Percentiles rank a stretch among this genome's conserved stretches.
phyloP scores from a whole-genome alignment of 192 early-diverging fungal species.

The Coemansia nantahalensis region DNA sequence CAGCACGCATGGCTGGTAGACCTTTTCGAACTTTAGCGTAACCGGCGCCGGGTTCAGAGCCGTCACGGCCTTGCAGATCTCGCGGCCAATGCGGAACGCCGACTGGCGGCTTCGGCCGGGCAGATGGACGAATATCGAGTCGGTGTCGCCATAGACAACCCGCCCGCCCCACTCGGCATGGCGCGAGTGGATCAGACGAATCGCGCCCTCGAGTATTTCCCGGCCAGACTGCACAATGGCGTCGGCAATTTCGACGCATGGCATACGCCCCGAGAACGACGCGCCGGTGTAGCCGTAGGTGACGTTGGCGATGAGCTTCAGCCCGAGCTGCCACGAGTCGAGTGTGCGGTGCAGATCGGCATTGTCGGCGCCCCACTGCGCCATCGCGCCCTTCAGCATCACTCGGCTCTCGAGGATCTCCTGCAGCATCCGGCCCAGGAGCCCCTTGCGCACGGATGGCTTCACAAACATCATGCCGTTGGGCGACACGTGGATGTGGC shows the following conservation, averaged over 20 bases:
- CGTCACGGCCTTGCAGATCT: conserved; percentile 78
- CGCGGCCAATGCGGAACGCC: conserved; percentile 80
- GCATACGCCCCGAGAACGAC: conserved; percentile 87
- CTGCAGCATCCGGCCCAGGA: conserved; percentile 75
- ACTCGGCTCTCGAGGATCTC: conserved; percentile 88
- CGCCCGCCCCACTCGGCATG: conserved; percentile 64
- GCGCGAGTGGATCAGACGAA: conserved; percentile 60
- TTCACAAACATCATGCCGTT: conserved; percentile 90
- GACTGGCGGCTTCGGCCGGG: conserved; percentile 64
- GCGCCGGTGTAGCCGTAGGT: conserved; percentile 89
- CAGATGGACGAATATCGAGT: conserved; percentile 82
- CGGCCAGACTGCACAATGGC: conserved; percentile 87
- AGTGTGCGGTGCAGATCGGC: conserved; percentile 60
- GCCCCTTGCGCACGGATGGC: conserved; percentile 71
- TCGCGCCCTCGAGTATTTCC: conserved; percentile 75
- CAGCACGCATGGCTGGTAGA: conserved; percentile 85
- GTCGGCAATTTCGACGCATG: conserved; percentile 85
- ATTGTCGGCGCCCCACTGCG: conserved; percentile 47
- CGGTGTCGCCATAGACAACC: conserved; percentile 95
- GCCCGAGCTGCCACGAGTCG: conserved; percentile 77
- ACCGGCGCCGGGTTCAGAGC: conserved; percentile 73
- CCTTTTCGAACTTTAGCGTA: conserved; percentile 93
- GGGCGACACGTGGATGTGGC: conserved; percentile 73
- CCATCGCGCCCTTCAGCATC: conserved; percentile 88
- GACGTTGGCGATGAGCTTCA: conserved; percentile 93